These are phyloP conservation scores for Trametes sp. DNA, from an alignment of 1,284 basidiomycete species.

Conservation along the genomic window DNA sequence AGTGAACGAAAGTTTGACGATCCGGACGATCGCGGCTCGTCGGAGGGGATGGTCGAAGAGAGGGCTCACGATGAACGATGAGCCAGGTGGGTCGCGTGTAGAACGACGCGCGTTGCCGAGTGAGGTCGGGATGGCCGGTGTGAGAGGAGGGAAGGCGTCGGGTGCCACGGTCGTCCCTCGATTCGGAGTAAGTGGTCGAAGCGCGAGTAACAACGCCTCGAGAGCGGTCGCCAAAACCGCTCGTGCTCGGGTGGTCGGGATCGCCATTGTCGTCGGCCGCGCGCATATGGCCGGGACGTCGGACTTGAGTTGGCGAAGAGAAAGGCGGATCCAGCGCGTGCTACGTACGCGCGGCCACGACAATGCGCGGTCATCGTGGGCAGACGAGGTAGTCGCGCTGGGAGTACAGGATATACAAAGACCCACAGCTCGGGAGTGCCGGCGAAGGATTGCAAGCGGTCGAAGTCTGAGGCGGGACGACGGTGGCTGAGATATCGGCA, in stretches of 20 bases:
- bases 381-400: not conserved
- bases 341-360: not conserved
- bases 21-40: not conserved
- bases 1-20: not conserved
- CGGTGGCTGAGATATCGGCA: not conserved
- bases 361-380: not conserved
- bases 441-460: too few species aligned
- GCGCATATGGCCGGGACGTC: not conserved
- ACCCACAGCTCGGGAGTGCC: too few species aligned
- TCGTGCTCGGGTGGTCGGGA: conserved; percentile 6
- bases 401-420: too few species aligned
- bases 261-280: not conserved
- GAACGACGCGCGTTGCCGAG: too few species aligned
- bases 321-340: not conserved
- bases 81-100: too few species aligned
- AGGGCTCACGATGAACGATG: not conserved
- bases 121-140: too few species aligned
- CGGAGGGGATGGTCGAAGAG: not conserved
- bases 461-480: not conserved
- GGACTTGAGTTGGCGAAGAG: conserved; percentile 9
- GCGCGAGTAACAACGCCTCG: not conserved
- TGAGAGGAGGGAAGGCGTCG: too few species aligned
- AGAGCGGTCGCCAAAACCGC: conserved; percentile 13
- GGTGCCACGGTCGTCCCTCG: not conserved
- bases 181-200: not conserved